phyloP scores from a whole-genome alignment of 2,329 filamentous ascomycete genomes.

The Alternaria sp. region DNA sequence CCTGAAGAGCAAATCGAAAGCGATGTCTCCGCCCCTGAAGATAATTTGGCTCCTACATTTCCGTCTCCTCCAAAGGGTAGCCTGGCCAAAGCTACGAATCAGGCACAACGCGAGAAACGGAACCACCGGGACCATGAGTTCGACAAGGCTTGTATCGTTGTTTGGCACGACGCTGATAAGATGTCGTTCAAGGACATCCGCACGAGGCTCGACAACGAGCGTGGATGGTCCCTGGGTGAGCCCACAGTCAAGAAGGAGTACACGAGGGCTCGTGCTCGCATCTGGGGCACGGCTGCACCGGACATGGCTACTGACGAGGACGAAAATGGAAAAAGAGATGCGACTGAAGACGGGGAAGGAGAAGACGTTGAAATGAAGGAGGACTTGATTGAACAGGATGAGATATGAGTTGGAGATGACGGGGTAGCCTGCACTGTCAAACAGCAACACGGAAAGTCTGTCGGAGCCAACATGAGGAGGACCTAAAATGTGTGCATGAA shows the following conservation, averaged over 20 bases:
- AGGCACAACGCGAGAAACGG: not conserved
- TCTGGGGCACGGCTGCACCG: conserved; percentile 13
- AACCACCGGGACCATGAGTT: conserved; percentile 7
- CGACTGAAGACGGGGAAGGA: not conserved
- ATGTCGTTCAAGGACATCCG: conserved; percentile 21
- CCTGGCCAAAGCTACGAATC: not conserved
- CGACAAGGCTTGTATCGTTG: conserved; percentile 25
- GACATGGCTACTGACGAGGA: not conserved
- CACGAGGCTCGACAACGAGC: conserved; percentile 18
- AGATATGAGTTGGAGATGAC: conserved; percentile 1
- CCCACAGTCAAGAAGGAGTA: conserved; percentile 26
- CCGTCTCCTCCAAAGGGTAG: not conserved
- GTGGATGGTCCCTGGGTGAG: conserved; percentile 18
- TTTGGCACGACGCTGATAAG: conserved; percentile 20
- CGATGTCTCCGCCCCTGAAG: not conserved
- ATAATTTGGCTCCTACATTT: not conserved
- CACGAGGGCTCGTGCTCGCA: conserved; percentile 11
- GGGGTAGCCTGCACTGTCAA: not conserved
- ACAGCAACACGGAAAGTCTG: not conserved
- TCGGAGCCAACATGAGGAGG: not conserved
- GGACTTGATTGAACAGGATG: not conserved
- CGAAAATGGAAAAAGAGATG: not conserved
- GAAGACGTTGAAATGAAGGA: not conserved
- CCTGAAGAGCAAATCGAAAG: not conserved
- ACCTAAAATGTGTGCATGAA: not conserved